These are phyloP conservation scores for Vicia villosa DNA, from an alignment of 306 rosid species.

Conservation along the genomic window DNA sequence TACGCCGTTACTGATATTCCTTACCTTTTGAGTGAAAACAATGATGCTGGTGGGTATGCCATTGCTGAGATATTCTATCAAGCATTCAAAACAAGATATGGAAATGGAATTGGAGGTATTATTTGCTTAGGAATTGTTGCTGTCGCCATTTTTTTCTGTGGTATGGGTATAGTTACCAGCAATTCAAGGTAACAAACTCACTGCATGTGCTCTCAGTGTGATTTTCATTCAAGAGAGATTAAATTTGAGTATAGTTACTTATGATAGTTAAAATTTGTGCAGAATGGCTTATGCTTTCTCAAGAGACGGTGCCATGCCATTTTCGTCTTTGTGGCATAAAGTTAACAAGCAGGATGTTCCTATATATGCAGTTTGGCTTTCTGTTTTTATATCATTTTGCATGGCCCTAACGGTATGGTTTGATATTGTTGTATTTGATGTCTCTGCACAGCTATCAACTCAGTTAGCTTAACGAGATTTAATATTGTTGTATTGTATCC, in stretches of 20 bases:
- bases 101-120: constrained; percentile 87
- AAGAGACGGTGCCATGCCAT: constrained; percentile 97
- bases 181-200: constrained; percentile 69
- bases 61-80: constrained; percentile 86
- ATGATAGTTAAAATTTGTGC: constrained; percentile 28
- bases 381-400: constrained; percentile 72
- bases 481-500: too few relatives aligned
- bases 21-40: constrained; percentile 67
- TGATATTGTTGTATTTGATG: too few relatives aligned
- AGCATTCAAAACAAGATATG: constrained; percentile 80
- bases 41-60: constrained; percentile 95
- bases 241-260: constrained; percentile 20
- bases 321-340: constrained; percentile 82
- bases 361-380: constrained; percentile 84
- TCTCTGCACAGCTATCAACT: too few relatives aligned
- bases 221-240: neutral
- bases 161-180: constrained; percentile 83
- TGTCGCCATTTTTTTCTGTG: constrained; percentile 84
- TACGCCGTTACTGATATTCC: constrained; percentile 77
- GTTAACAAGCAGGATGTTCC: constrained; percentile 79
- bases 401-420: constrained; percentile 80
- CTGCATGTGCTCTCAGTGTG: neutral
- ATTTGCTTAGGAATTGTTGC: constrained; percentile 81
- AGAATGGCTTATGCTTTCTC: constrained; percentile 99
- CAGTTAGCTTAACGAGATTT: too few relatives aligned